Conservation (phyloP, 2,329 filamentous ascomycete species). For the Ceratocystis eucalypticola region DNA sequence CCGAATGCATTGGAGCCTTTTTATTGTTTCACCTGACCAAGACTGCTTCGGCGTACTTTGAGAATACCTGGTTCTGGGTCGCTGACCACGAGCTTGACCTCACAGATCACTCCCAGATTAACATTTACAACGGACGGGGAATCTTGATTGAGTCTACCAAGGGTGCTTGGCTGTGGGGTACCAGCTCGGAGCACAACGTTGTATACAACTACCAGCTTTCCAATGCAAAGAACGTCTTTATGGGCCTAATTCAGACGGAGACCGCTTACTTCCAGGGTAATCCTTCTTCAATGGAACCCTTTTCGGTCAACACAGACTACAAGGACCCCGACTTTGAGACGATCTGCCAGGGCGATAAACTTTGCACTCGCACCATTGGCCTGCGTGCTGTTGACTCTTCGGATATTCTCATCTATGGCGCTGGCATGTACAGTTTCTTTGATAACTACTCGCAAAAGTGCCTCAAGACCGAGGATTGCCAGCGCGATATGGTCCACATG, state of each 20-base stretch:
- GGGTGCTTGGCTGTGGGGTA: constrained; percentile 71
- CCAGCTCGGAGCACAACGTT: constrained; percentile 51
- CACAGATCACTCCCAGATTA: constrained; percentile 59
- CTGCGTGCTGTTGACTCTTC: constrained; percentile 55
- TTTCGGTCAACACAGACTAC: constrained; percentile 43
- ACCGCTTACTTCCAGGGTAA: constrained; percentile 82
- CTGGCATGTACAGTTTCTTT: constrained; percentile 70
- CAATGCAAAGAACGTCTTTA: constrained; percentile 65
- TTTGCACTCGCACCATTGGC: constrained; percentile 64
- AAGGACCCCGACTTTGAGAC: constrained; percentile 55
- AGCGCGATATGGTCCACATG: constrained; percentile 63
- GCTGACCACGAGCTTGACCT: constrained; percentile 81
- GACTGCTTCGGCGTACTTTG: constrained; percentile 59
- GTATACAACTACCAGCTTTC: constrained; percentile 76
- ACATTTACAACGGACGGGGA: constrained; percentile 79
- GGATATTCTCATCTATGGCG: constrained; percentile 57
- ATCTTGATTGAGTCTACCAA: constrained; percentile 62
- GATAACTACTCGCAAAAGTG: constrained; percentile 67
- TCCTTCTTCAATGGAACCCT: constrained; percentile 56
- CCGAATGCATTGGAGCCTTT: constrained; percentile 61
- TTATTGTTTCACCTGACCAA: constrained; percentile 51
- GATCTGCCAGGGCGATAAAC: constrained; percentile 32
- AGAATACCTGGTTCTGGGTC: constrained; percentile 86
- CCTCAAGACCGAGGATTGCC: constrained; percentile 53
- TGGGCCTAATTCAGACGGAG: constrained; percentile 76